Evolutionary conservation across 441 rosid genomes (phyloP), one percentile per base, ranked within the genome.

Genomic region (Corymbia calophylla): DNA sequence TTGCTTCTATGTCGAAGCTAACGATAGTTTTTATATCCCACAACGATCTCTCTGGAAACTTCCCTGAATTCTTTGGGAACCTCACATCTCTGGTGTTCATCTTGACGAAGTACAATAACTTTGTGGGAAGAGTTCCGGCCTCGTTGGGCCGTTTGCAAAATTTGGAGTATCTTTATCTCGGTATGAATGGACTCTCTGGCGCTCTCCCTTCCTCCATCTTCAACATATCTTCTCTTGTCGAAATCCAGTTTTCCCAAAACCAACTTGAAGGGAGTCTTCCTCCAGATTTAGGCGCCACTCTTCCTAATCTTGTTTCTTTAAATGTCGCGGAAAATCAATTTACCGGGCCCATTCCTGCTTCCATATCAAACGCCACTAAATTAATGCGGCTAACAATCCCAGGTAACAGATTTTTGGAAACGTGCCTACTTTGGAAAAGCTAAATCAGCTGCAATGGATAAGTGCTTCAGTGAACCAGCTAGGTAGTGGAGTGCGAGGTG

Each of bases 91-190:
- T 81, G 13, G 86, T 44, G 53, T 4, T 0, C 31, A 44, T 80
- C 86, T 0, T 9, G 9, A 19, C 4, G 60, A 0, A 0, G 5
- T 0, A 7, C 9, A 85, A 85, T 54, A 48, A 54, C 8, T 51
- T 85, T 48, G 87, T 47, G 1, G 87, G 87, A 84, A 84, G 55
- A 48, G 23, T 85, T 29, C 58, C 25, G 15, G 60, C 27, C 25
- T 8, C 13, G 12, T 31, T 85, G 25, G 60, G 60, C 58, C 15
- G 0, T 49, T 16, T 85, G 87, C 87, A 15, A 54, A 53, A 31
- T 9, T 53, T 27, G 60, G 2, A 8, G 21, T 0, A 0, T 51
- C 58, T 47, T 49, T 54, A 5, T 85, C 60, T 85, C 5, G 9
- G 27, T 4, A 11, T 0, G 10, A 85, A 85, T 53, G 1, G 39